These are phyloP conservation scores for Penicillium sp. DNA, from an alignment of 2,329 filamentous ascomycete genomes.

Conservation along the genomic window DNA sequence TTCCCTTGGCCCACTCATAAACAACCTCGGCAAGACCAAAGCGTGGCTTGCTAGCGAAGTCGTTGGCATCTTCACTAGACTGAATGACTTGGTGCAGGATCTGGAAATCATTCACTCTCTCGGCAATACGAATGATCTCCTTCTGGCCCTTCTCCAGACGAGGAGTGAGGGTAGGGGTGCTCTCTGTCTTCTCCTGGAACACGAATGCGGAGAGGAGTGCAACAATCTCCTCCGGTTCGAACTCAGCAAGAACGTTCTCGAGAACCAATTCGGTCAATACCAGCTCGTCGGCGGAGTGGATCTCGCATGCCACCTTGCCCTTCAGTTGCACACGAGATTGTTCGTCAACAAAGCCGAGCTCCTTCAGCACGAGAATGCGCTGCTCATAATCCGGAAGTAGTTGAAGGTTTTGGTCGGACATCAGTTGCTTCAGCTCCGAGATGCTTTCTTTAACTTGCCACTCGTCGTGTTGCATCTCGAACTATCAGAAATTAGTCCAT, in stretches of 20 bases:
- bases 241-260: conserved; percentile 92
- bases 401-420: conserved; percentile 95
- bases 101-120: conserved; percentile 89
- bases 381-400: conserved; percentile 96
- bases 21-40: conserved; percentile 97
- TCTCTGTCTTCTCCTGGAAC: conserved; percentile 93
- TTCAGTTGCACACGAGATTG: conserved; percentile 88
- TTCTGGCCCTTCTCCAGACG: conserved; percentile 78
- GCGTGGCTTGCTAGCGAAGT: conserved; percentile 80
- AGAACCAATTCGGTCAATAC: conserved; percentile 94
- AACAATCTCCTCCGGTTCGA: conserved; percentile 94
- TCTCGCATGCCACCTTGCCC: conserved; percentile 97
- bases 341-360: conserved; percentile 87
- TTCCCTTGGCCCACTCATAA: conserved; percentile 95
- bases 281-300: conserved; percentile 93
- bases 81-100: conserved; percentile 89
- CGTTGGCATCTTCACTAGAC: conserved; percentile 83
- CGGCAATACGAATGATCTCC: conserved; percentile 83
- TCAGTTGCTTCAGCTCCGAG: conserved; percentile 75
- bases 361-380: conserved; percentile 84
- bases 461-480: conserved; percentile 93
- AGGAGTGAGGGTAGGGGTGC: conserved; percentile 74
- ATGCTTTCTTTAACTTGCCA: conserved; percentile 97
- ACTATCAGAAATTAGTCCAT: conserved; percentile 49
- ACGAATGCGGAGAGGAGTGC: conserved; percentile 91